phyloP scores from a whole-genome alignment of 2,329 filamentous ascomycete genomes.

The Monilinia vaccinii-corymbosi region DNA sequence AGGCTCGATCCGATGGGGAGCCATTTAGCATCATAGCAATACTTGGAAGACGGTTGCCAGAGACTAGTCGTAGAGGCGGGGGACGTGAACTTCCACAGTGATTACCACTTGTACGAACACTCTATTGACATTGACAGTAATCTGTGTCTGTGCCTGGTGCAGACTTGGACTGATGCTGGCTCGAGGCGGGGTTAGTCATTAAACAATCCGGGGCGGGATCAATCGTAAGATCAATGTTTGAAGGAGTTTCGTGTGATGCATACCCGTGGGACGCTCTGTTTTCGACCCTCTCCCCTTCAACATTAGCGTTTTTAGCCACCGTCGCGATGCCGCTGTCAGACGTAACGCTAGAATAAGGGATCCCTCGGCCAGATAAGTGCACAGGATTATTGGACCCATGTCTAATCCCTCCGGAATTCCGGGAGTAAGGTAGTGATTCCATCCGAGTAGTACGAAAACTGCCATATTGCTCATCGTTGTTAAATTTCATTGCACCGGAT shows the following conservation, averaged over 20 bases:
- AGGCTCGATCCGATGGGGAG: not conserved
- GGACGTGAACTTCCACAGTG: not conserved
- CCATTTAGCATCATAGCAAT: conserved; percentile 5
- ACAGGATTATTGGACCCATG: conserved; percentile 8
- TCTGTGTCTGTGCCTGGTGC: not conserved
- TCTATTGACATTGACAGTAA: not conserved
- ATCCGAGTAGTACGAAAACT: not conserved
- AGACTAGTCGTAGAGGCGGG: not conserved
- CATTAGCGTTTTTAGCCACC: not conserved
- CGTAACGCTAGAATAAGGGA: not conserved
- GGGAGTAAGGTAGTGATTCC: not conserved
- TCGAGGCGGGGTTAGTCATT: conserved; percentile 3
- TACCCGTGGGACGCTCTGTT: not conserved
- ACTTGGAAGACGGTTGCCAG: not conserved
- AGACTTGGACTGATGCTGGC: not conserved
- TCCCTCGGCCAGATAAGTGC: not conserved
- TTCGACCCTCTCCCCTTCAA: not conserved
- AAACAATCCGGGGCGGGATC: conserved; percentile 2
- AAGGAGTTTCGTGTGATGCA: not conserved
- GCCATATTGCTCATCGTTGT: not conserved
- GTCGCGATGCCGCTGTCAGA: not conserved
- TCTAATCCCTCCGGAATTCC: conserved; percentile 7
- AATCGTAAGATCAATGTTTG: not conserved
- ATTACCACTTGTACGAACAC: not conserved
- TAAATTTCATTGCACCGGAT: not conserved